phyloP scores from a whole-genome alignment of 2,329 filamentous ascomycete genomes.

The Davidsoniella virescens region DNA sequence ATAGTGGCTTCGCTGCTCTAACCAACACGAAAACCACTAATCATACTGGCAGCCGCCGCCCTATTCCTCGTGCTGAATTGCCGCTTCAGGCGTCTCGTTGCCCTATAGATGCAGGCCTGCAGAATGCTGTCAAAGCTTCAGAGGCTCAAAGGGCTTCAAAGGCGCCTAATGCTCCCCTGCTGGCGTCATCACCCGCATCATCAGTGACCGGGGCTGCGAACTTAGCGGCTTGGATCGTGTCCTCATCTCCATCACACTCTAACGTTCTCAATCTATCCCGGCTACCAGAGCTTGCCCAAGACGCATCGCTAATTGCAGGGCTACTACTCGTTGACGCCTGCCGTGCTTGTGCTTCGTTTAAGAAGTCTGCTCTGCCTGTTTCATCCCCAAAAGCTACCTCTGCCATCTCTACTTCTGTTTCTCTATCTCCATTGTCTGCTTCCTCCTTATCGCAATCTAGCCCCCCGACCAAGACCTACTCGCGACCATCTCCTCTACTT shows the following conservation, averaged over 20 bases:
- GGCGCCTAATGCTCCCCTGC: conserved; percentile 2
- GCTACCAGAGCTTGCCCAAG: background rate
- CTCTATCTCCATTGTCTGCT: conserved; percentile 5
- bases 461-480: conserved; percentile 13
- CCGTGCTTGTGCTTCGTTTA: background rate
- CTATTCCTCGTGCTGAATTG: no score
- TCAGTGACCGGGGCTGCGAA: background rate
- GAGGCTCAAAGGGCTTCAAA: background rate
- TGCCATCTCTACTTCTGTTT: background rate
- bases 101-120: no score
- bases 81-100: no score
- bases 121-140: background rate
- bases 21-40: no score
- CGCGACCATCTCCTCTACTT: conserved; percentile 1
- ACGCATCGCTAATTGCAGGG: conserved; percentile 2
- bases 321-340: background rate
- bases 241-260: background rate
- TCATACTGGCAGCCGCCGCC: no score
- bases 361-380: background rate
- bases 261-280: no score
- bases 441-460: conserved; percentile 8
- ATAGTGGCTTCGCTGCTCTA: no score
- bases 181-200: conserved; percentile 3
- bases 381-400: background rate
- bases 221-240: background rate